Evolutionary conservation across 2,329 filamentous ascomycete genomes (phyloP).

Genomic region (Lecanicillium sp.): DNA sequence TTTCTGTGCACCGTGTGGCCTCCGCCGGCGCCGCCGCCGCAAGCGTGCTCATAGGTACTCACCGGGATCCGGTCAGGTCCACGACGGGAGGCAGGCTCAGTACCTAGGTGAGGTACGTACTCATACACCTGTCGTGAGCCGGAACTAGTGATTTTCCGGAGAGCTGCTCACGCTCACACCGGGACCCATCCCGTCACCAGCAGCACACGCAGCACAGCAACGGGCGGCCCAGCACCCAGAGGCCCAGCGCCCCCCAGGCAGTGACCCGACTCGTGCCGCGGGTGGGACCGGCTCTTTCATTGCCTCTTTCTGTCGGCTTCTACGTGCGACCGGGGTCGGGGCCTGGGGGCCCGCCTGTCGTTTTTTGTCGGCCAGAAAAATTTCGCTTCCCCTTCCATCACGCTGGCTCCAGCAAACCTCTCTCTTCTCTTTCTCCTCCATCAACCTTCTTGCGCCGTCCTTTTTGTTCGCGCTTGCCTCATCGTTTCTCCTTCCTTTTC

Average conservation of each 20-base stretch:
- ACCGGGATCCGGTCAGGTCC: too few species aligned
- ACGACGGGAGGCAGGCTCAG: too few species aligned
- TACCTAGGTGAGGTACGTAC: too few species aligned
- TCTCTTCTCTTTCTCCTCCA: slow-evolving; percentile 18
- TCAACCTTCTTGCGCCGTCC: slow-evolving; percentile 14
- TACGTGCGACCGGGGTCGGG: slow-evolving; percentile 26
- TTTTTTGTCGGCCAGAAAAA: slow-evolving; percentile 30
- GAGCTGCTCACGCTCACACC: background rate
- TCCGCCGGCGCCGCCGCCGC: too few species aligned
- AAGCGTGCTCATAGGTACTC: too few species aligned
- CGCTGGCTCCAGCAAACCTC: slow-evolving; percentile 11
- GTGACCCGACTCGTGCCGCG: too few species aligned
- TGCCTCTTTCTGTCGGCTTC: slow-evolving; percentile 36
- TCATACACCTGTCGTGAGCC: too few species aligned
- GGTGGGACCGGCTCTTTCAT: slow-evolving; percentile 19
- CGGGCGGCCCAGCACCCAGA: too few species aligned
- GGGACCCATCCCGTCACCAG: slow-evolving; percentile 10
- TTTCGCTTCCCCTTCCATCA: slow-evolving; percentile 20
- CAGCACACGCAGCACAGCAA: too few species aligned
- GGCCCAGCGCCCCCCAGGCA: too few species aligned
- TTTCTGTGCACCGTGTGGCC: too few species aligned
- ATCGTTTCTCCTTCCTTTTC: slow-evolving; percentile 22
- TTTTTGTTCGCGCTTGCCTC: slow-evolving; percentile 19
- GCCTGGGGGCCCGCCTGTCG: slow-evolving; percentile 19
- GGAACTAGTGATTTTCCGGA: slow-evolving; percentile 7